A percentile compares a stretch with the other conserved stretches of the same genome.
phyloP scores from a whole-genome alignment of 345 rosid species.

The Eucalyptus pumila region DNA sequence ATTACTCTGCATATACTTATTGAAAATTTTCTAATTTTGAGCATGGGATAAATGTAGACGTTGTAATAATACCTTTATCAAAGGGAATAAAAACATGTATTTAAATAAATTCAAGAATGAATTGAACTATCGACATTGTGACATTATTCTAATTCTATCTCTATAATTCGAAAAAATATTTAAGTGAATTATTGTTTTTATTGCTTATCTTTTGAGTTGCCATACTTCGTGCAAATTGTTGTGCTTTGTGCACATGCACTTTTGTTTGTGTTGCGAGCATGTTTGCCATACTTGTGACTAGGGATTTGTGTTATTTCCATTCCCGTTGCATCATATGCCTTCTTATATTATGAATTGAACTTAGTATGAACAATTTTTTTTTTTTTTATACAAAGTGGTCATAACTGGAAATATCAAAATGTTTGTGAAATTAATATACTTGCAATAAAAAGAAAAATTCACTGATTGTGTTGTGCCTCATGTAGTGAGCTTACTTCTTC shows the following conservation, averaged over 20 bases:
- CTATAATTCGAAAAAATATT: background rate
- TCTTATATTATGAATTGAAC: no score
- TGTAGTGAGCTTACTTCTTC: background rate
- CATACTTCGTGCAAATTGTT: no score
- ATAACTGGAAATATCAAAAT: background rate
- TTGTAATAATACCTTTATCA: background rate
- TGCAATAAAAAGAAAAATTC: no score
- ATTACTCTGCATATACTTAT: background rate
- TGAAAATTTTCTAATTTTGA: background rate
- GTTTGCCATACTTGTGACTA: background rate
- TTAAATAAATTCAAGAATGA: background rate
- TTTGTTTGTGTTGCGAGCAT: fast-evolving
- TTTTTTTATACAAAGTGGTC: background rate
- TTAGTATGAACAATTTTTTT: no score
- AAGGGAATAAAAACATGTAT: background rate
- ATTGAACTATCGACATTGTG: background rate
- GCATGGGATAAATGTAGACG: background rate
- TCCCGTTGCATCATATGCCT: no score
- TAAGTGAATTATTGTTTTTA: background rate
- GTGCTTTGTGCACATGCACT: background rate
- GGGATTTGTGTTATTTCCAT: background rate
- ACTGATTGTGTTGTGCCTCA: background rate
- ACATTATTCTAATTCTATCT: no score
- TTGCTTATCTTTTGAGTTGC: background rate
- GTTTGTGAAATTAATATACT: background rate